Evolutionary conservation across 1,284 basidiomycete species (phyloP).

Genomic region (Cerrena zonata): DNA sequence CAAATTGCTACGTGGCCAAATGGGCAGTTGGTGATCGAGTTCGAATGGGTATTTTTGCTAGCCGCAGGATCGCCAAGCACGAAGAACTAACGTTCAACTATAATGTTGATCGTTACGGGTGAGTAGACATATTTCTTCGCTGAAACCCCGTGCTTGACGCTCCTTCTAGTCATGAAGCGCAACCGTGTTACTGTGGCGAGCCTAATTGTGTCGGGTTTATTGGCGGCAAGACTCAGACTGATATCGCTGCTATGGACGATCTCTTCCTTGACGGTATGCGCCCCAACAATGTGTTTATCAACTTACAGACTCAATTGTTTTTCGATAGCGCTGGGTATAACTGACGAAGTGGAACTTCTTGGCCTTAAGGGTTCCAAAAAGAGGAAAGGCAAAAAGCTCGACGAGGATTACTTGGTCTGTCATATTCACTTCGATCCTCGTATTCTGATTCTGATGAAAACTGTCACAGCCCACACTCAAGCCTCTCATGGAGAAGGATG

Average conservation of each 20-base stretch:
- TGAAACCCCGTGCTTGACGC: not conserved
- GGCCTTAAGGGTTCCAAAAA: conserved; percentile 84
- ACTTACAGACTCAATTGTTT: not conserved
- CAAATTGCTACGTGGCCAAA: conserved; percentile 98
- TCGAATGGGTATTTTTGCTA: conserved; percentile 98
- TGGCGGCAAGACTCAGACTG: conserved; percentile 98
- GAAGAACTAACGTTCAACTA: conserved; percentile 99
- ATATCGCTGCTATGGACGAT: conserved; percentile 90
- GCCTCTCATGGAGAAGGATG: conserved; percentile 73
- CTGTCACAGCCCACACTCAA: conserved; percentile 67
- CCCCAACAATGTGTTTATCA: too few species aligned
- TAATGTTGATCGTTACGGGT: conserved; percentile 99
- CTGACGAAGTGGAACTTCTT: conserved; percentile 79
- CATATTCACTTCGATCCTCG: not conserved
- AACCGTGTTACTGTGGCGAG: conserved; percentile 94
- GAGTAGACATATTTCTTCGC: conserved; percentile 24
- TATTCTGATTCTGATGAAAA: not conserved
- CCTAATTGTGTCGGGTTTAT: conserved; percentile 93
- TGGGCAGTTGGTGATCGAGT: conserved; percentile 92
- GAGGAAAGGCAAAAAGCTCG: conserved; percentile 87
- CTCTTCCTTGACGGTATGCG: conserved; percentile 84
- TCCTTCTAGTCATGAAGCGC: conserved; percentile 78
- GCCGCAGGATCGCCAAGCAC: conserved; percentile 70
- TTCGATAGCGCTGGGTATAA: conserved; percentile 82
- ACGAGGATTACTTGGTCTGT: conserved; percentile 84